Conservation (phyloP, 2,329 filamentous ascomycete genomes). For the Alternaria longipes region DNA sequence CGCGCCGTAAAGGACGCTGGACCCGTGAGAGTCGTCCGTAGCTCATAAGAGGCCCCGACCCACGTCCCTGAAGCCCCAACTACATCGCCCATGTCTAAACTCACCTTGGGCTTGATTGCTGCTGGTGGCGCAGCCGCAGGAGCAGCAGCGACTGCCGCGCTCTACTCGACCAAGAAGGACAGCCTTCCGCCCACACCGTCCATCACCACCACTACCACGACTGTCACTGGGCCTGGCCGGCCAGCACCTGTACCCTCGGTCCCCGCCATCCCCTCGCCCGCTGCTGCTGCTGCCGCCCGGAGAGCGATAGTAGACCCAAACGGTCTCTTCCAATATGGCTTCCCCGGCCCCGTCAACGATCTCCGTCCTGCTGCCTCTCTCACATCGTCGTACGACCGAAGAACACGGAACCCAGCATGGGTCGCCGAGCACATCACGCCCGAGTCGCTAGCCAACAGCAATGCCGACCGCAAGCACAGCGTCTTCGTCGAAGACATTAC, state of each 20-base stretch:
- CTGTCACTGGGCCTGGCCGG: constrained; percentile 39
- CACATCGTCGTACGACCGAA: constrained; percentile 88
- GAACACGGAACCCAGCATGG: constrained; percentile 91
- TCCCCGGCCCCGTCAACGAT: constrained; percentile 89
- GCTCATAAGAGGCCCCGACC: constrained; percentile 27
- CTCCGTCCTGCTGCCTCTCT: constrained; percentile 79
- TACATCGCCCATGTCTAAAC: constrained; percentile 57
- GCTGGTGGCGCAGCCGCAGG: constrained; percentile 59
- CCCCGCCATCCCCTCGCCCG: constrained; percentile 36
- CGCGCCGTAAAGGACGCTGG: constrained; percentile 46
- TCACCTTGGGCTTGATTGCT: constrained; percentile 60
- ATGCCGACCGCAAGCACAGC: constrained; percentile 85
- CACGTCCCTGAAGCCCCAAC: constrained; percentile 7
- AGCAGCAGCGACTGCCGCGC: constrained; percentile 59
- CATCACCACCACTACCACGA: constrained; percentile 50
- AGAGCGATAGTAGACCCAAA: constrained; percentile 57
- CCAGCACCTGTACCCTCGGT: constrained; percentile 35
- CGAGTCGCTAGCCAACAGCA: constrained; percentile 75
- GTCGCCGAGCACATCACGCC: constrained; percentile 94
- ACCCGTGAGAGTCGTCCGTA: constrained; percentile 17
- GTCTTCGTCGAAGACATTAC: constrained; percentile 80
- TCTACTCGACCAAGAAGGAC: constrained; percentile 53
- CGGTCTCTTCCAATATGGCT: constrained; percentile 69
- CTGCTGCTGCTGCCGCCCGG: constrained; percentile 31
- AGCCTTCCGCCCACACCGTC: constrained; percentile 34